These are phyloP conservation scores for Paramecium biaurelia DNA, from an alignment of 73 alveolate species.

Conservation along the genomic window DNA sequence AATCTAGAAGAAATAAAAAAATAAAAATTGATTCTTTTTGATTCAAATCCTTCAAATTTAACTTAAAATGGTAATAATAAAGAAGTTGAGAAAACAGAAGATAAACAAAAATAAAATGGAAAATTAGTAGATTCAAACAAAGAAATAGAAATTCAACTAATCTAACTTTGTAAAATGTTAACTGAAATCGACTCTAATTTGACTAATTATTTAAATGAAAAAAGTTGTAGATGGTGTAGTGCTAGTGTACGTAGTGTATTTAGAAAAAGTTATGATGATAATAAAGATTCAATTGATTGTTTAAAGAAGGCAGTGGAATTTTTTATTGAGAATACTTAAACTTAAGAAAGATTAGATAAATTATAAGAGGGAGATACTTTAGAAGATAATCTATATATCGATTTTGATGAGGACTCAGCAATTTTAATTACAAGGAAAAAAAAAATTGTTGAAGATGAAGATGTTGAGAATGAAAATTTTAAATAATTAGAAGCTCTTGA, in stretches of 20 bases:
- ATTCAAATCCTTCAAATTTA: background rate
- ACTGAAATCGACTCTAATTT: background rate
- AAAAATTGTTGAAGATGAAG: slow-evolving; percentile 3
- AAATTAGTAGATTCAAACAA: background rate
- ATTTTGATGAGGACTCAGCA: slow-evolving; percentile 24
- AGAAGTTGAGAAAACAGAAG: background rate
- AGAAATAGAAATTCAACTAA: background rate
- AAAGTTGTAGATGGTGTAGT: slow-evolving; percentile 36
- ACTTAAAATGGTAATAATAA: background rate
- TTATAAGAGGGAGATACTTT: background rate
- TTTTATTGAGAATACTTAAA: background rate
- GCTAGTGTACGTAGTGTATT: background rate
- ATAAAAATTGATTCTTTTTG: background rate
- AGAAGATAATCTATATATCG: background rate
- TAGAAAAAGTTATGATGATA: background rate
- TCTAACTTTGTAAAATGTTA: background rate
- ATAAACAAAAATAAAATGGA: background rate
- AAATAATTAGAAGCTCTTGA: slow-evolving; percentile 13
- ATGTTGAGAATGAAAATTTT: background rate
- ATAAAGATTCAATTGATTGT: background rate
- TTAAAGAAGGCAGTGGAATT: slow-evolving; percentile 8
- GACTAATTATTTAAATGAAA: background rate
- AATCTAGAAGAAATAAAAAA: background rate
- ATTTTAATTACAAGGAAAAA: background rate
- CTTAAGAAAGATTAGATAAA: background rate